Evolutionary conservation across 495 filamentous ascomycete genomes (phyloP), one percentile per base, ranked within the genome.

Genomic region (Aspergillus olivimuriae): DNA sequence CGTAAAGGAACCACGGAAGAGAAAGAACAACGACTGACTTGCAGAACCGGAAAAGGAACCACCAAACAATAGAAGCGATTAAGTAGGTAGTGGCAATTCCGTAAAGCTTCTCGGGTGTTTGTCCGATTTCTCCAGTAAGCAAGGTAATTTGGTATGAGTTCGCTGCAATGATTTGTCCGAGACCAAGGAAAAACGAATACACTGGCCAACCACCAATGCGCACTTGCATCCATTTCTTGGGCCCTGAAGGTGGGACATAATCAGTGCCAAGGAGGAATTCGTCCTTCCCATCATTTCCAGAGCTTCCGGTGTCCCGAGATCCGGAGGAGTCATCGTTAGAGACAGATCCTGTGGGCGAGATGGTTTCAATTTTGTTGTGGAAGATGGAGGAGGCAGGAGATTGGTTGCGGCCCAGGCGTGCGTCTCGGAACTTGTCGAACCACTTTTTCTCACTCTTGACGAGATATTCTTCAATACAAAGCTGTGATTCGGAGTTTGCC

Each of bases 111-210:
- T 69, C 63, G 4, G 81, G 75, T 0, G 73, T 73, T 52, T 86
- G 70, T 11, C 77, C 81, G 14, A 79, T 66, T 49, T 82, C 73
- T 14, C 83, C 83, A 0, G 77, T 78, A 10, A 87, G 69, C 18
- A 87, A 70, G 2, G 81, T 83, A 50, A 87, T 80, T 50, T 87
- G 83, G 55, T 86, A 87, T 1, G 78, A 83, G 61, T 83, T 85
- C 38, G 80, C 79, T 0, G 83, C 80, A 22, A 87, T 77, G 47
- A 87, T 78, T 50, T 87, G 83, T 4, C 80, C 80, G 0, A 86
- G 66, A 35, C 81, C 81, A 3, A 72, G 55, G 31, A 87, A 65
- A 44, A 89, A 72, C 4, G 82, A 77, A 61, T 89, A 89, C 6
- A 87, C 48, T 0, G 84, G 84, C 84, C 84, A 89, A 50, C 84